Evolutionary conservation across 345 rosid species (phyloP).

Genomic region (Aquilaria yunnanensis): DNA sequence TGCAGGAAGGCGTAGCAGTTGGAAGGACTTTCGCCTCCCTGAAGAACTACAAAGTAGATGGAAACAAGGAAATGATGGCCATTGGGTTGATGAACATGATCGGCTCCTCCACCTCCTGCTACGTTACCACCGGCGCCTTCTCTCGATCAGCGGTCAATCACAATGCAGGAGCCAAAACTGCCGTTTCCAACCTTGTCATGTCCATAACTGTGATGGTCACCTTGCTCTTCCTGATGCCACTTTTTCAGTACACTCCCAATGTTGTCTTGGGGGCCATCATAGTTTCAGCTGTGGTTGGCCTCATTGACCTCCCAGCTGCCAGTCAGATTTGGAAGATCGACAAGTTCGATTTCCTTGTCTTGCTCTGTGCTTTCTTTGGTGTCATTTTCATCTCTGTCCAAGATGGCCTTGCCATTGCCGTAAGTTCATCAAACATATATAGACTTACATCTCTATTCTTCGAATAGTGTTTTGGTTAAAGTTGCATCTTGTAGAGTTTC

Average conservation of each 20-base stretch:
- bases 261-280: constrained; percentile 90
- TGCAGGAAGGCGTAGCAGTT: constrained; percentile 97
- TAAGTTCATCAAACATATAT: constrained; percentile 21
- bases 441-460: not conserved
- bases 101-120: constrained; percentile 94
- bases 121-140: constrained; percentile 87
- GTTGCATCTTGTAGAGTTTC: not conserved
- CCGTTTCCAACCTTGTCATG: constrained; percentile 88
- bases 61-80: constrained; percentile 99
- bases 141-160: constrained; percentile 94
- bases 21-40: constrained; percentile 95
- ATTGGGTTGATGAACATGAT: constrained; percentile 91
- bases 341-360: constrained; percentile 79
- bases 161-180: constrained; percentile 93
- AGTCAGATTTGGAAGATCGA: constrained; percentile 73
- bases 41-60: constrained; percentile 85
- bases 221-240: constrained; percentile 86
- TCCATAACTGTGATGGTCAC: constrained; percentile 92
- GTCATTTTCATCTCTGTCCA: constrained; percentile 83
- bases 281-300: constrained; percentile 84
- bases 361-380: constrained; percentile 79
- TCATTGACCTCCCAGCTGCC: constrained; percentile 87
- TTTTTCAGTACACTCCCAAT: constrained; percentile 92
- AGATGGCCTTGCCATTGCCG: constrained; percentile 81
- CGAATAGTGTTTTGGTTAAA: not conserved